A percentile compares a stretch with the other conserved stretches of the same genome.
Conservation (phyloP, 2,329 filamentous ascomycete species). For the Sclerotinia glacialis region DNA sequence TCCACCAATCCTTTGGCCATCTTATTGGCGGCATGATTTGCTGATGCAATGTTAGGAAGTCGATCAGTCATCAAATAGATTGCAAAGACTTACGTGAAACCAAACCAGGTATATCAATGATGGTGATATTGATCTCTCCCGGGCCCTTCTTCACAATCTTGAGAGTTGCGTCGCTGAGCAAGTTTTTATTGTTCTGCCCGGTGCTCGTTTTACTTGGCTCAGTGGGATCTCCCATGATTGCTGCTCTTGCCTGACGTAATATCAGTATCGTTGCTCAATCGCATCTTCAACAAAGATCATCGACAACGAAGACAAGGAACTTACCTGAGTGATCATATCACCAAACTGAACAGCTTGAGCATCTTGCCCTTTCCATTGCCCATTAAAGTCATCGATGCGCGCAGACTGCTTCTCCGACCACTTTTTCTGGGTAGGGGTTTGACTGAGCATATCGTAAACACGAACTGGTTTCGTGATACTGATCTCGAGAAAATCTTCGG, state of each 20-base stretch:
- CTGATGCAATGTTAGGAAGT: not conserved
- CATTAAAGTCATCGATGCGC: not conserved
- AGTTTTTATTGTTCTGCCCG: not conserved
- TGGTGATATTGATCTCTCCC: conserved; percentile 28
- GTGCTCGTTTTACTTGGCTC: not conserved
- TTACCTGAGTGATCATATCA: not conserved
- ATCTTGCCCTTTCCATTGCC: no score
- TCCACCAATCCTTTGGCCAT: conserved; percentile 29
- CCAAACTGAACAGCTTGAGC: not conserved
- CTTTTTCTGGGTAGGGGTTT: not conserved
- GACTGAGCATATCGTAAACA: not conserved
- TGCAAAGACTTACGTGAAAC: conserved; percentile 27
- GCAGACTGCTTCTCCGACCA: not conserved
- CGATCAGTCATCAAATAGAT: not conserved
- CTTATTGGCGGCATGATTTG: conserved; percentile 20
- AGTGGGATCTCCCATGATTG: not conserved
- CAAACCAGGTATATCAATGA: conserved; percentile 37
- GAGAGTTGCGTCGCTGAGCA: not conserved
- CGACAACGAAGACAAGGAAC: not conserved
- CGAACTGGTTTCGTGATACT: not conserved
- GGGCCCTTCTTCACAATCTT: conserved; percentile 26
- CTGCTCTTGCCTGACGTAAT: not conserved
- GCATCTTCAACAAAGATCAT: no score
- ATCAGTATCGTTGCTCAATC: not conserved
- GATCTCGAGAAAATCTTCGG: not conserved